phyloP scores from a whole-genome alignment of 495 filamentous ascomycete genomes.

The Annulohypoxylon stygium region DNA sequence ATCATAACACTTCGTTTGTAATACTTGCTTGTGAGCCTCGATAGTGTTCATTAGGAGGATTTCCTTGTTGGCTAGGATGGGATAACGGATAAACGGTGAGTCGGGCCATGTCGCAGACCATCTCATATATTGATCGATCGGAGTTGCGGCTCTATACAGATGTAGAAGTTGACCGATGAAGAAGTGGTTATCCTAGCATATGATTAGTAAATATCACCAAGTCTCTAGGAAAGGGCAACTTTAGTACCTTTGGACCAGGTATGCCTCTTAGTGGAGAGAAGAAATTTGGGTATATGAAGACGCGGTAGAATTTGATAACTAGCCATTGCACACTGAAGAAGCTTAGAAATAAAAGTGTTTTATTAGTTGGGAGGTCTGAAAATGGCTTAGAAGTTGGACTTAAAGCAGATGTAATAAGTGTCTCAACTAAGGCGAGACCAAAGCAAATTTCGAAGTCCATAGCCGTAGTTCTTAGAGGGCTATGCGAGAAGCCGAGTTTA shows the following conservation, averaged over 20 bases:
- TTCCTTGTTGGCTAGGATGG: constrained; percentile 8
- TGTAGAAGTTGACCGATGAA: constrained; percentile 14
- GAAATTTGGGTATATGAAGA: constrained; percentile 11
- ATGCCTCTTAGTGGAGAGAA: neutral
- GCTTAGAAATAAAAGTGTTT: neutral
- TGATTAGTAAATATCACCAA: neutral
- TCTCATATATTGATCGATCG: constrained; percentile 13
- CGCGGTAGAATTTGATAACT: neutral
- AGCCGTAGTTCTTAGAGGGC: too few relatives aligned
- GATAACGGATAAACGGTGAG: constrained; percentile 11
- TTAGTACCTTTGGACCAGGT: constrained; percentile 7
- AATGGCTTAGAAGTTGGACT: neutral
- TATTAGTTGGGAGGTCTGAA: neutral
- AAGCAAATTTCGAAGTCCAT: constrained; percentile 17
- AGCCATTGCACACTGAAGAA: neutral
- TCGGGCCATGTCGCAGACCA: constrained; percentile 16
- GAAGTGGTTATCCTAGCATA: constrained; percentile 7
- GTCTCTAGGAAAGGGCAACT: neutral
- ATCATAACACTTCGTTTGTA: constrained; percentile 13
- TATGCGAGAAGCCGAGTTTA: neutral
- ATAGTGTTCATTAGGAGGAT: constrained; percentile 9
- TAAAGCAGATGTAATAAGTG: neutral
- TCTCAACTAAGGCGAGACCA: constrained; percentile 1
- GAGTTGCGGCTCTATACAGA: constrained; percentile 7
- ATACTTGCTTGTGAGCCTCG: constrained; percentile 11